phyloP scores from a whole-genome alignment of 73 alveolate genomes.

The Paraurostyla sp. region DNA sequence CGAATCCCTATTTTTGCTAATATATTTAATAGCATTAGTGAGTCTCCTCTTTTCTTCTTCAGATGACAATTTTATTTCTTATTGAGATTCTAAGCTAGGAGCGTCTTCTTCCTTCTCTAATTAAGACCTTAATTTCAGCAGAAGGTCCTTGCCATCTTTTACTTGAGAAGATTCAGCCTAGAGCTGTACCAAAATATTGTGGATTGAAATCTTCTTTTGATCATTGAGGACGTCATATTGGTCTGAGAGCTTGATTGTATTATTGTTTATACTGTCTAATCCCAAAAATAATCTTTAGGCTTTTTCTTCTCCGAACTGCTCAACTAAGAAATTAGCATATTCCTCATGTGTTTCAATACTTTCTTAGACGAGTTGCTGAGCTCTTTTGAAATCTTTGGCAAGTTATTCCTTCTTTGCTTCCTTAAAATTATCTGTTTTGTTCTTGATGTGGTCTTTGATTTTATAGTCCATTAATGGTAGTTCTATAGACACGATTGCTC shows the following conservation, averaged over 20 bases:
- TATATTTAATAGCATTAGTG: not conserved
- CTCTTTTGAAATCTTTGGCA: not conserved
- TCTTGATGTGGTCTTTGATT: not conserved
- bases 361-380: slow-evolving; percentile 1
- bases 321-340: not conserved
- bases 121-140: not conserved
- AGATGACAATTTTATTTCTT: too few species aligned
- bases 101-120: not conserved
- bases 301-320: slow-evolving; percentile 16
- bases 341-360: not conserved
- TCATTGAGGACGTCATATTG: not conserved
- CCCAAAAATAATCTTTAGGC: not conserved
- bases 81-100: not conserved
- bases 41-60: too few species aligned
- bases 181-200: not conserved
- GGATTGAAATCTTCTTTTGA: not conserved
- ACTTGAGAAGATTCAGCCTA: not conserved
- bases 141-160: not conserved
- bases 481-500: not conserved
- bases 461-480: not conserved
- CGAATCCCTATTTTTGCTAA: slow-evolving; percentile 15
- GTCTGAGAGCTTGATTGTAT: too few species aligned
- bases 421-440: not conserved
- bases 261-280: too few species aligned
- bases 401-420: not conserved